These are phyloP conservation scores for Aspergillus flavus DNA, from an alignment of 2,329 filamentous ascomycete genomes.

Conservation along the genomic window DNA sequence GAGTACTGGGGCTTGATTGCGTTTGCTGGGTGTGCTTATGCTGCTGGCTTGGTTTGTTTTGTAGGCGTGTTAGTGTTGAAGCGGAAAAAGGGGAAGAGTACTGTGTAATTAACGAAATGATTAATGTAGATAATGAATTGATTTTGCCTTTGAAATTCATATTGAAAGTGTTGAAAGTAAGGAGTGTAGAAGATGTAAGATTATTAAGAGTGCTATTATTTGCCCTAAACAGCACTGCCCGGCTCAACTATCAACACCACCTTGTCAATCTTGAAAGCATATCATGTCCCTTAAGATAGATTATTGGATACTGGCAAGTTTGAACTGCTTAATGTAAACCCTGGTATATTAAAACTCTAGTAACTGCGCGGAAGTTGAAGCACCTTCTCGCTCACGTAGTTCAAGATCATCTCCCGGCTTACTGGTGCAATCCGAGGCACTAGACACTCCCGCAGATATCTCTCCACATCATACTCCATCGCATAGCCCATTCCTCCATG, in stretches of 20 bases:
- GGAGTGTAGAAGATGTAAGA: no score
- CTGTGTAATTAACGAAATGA: neutral
- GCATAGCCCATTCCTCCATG: conserved; percentile 68
- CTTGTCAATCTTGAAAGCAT: no score
- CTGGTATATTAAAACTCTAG: conserved; percentile 21
- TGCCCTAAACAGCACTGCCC: no score
- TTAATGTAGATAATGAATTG: neutral
- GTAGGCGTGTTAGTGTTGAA: conserved; percentile 15
- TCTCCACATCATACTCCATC: conserved; percentile 64
- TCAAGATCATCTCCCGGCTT: conserved; percentile 54
- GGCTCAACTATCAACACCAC: no score
- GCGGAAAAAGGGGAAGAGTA: neutral
- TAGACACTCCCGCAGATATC: conserved; percentile 61
- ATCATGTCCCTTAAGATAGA: no score
- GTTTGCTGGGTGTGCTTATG: conserved; percentile 26
- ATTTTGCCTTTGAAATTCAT: neutral
- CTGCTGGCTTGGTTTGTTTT: conserved; percentile 22
- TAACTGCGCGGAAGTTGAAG: conserved; percentile 48
- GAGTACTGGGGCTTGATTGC: conserved; percentile 32
- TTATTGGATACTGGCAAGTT: no score
- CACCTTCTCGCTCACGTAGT: conserved; percentile 49
- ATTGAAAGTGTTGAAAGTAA: no score
- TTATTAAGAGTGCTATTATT: no score
- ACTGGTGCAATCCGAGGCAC: conserved; percentile 63
- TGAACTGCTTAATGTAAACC: no score